These are phyloP conservation scores for Tephrocybe sp. DNA, from an alignment of 768 basidiomycete species.

Conservation along the genomic window DNA sequence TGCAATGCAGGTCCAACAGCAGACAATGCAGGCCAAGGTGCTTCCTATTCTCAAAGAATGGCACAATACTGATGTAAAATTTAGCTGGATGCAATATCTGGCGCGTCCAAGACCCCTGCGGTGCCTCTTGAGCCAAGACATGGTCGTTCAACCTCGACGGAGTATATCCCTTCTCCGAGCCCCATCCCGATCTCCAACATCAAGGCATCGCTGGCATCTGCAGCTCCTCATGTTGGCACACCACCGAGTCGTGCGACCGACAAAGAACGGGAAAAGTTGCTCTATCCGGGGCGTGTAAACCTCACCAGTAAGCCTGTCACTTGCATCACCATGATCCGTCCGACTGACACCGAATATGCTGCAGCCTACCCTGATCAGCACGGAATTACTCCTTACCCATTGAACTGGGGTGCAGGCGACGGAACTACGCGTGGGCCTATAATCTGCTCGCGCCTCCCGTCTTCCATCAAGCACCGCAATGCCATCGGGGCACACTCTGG, in stretches of 20 bases:
- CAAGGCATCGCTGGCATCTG: conserved; percentile 25
- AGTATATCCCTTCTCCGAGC: conserved; percentile 6
- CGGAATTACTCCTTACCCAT: conserved; percentile 76
- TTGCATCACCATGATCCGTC: conserved; percentile 7
- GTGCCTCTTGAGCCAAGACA: conserved; percentile 32
- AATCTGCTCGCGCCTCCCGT: conserved; percentile 82
- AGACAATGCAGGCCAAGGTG: conserved; percentile 80
- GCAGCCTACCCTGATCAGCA: conserved; percentile 89
- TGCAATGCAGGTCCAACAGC: conserved; percentile 71
- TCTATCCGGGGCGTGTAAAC: conserved; percentile 83
- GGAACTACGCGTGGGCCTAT: conserved; percentile 77
- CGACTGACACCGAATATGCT: background rate
- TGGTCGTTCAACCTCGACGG: conserved; percentile 20
- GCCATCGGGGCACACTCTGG: conserved; percentile 94
- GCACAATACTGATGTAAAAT: background rate
- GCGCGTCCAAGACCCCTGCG: conserved; percentile 12
- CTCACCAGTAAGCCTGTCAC: conserved; percentile 67
- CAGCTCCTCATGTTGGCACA: conserved; percentile 22
- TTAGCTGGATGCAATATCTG: conserved; percentile 54
- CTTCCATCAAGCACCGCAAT: conserved; percentile 87
- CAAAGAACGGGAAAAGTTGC: conserved; percentile 67
- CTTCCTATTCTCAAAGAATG: conserved; percentile 1
- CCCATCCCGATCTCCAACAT: background rate
- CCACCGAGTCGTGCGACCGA: conserved; percentile 35
- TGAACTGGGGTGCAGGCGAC: conserved; percentile 79